Evolutionary conservation across 148 eudicot species (phyloP).

Genomic region (Rhododendron ovatum): DNA sequence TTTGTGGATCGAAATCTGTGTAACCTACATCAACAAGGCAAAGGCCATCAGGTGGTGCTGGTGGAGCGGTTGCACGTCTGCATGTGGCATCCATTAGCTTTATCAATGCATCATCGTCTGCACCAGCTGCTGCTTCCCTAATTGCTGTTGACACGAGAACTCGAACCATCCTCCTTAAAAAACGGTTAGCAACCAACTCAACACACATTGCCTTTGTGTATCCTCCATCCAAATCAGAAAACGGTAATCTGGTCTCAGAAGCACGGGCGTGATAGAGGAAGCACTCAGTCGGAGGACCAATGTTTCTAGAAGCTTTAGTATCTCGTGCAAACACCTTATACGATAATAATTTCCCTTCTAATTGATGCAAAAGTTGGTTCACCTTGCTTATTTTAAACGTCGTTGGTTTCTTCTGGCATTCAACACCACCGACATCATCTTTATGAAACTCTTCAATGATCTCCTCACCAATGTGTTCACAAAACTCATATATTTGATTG

Average conservation of each 20-base stretch:
- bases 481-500: slow-evolving; percentile 17
- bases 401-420: slow-evolving; percentile 44
- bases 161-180: slow-evolving; percentile 96
- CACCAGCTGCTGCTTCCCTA: slow-evolving; percentile 95
- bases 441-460: slow-evolving; percentile 10
- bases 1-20: slow-evolving; percentile 44
- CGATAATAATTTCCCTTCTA: slow-evolving; percentile 84
- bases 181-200: slow-evolving; percentile 92
- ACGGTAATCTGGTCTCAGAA: slow-evolving; percentile 49
- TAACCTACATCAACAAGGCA: slow-evolving; percentile 96
- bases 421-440: slow-evolving; percentile 22
- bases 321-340: slow-evolving; percentile 96
- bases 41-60: slow-evolving; percentile 97
- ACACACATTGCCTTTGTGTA: slow-evolving; percentile 61
- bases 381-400: slow-evolving; percentile 57
- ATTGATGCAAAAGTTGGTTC: slow-evolving; percentile 52
- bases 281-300: slow-evolving; percentile 95
- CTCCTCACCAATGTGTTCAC: slow-evolving; percentile 16
- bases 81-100: slow-evolving; percentile 85
- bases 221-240: slow-evolving; percentile 47
- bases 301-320: slow-evolving; percentile 85
- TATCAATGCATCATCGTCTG: slow-evolving; percentile 66
- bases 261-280: slow-evolving; percentile 89
- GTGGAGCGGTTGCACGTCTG: slow-evolving; percentile 97
- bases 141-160: slow-evolving; percentile 90